Conservation (phyloP, 257 asterid species). For the Nicotiana tomentosiformis region DNA sequence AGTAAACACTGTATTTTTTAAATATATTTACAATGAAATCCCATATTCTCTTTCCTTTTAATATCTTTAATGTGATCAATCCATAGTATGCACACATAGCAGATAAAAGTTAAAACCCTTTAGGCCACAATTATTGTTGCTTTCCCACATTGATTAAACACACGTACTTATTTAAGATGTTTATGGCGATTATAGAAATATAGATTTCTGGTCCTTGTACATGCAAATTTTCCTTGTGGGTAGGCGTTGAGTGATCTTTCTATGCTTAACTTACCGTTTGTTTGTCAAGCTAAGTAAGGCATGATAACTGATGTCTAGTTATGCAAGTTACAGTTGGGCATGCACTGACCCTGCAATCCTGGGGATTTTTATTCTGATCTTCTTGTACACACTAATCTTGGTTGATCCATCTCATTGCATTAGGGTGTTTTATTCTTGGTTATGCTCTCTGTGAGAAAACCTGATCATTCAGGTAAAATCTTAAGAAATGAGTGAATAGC, state of each 20-base stretch:
- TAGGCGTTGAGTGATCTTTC: not conserved
- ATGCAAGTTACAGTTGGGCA: not conserved
- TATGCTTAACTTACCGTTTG: not conserved
- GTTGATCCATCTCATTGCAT: not conserved
- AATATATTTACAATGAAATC: constrained; percentile 7
- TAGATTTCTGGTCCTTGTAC: not conserved
- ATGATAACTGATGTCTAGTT: not conserved
- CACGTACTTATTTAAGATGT: constrained; percentile 4
- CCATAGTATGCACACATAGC: not conserved
- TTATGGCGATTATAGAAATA: not conserved
- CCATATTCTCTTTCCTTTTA: not conserved
- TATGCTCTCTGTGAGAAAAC: not conserved
- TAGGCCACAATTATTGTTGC: constrained; percentile 3
- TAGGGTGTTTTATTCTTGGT: not conserved
- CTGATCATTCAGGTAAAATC: not conserved
- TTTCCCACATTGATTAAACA: not conserved
- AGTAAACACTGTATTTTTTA: constrained; percentile 25
- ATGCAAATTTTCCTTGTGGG: not conserved
- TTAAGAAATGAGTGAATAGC: not conserved
- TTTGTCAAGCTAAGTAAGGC: not conserved
- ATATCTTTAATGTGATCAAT: not conserved
- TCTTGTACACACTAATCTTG: not conserved
- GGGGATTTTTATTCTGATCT: not conserved
- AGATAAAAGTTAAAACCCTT: not conserved
- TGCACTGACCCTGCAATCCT: not conserved